Percentiles rank a stretch among this genome's conserved stretches.
Conservation (phyloP, 2,329 filamentous ascomycete genomes). For the Fusarium sp. region DNA sequence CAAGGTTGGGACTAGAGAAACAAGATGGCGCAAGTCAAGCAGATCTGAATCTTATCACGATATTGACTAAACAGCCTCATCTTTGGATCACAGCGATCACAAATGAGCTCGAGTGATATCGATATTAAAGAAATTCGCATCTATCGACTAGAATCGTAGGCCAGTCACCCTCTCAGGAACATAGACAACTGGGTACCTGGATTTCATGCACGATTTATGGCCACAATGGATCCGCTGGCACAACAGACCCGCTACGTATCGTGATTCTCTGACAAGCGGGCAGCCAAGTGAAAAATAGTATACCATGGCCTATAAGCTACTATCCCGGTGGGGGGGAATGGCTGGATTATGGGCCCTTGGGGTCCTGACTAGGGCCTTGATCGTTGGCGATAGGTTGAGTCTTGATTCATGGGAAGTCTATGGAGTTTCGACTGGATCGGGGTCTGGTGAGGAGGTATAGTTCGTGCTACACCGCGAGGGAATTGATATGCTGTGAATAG, state of each 20-base stretch:
- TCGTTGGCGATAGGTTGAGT: conserved; percentile 23
- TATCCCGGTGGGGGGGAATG: conserved; percentile 29
- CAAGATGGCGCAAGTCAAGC: conserved; percentile 32
- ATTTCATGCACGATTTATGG: conserved; percentile 35
- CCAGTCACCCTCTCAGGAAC: conserved; percentile 18
- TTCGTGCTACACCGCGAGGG: background rate
- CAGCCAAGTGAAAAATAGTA: conserved; percentile 25
- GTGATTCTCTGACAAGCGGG: conserved; percentile 29
- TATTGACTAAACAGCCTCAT: conserved; percentile 13
- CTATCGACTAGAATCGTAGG: background rate
- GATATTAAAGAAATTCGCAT: background rate
- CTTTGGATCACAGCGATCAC: background rate
- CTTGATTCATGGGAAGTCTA: conserved; percentile 29
- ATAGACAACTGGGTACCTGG: conserved; percentile 36
- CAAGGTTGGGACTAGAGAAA: conserved; percentile 30
- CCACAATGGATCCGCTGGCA: conserved; percentile 40
- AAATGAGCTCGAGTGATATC: background rate
- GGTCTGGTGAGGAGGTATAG: background rate
- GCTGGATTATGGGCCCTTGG: conserved; percentile 31
- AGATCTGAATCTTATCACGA: conserved; percentile 23
- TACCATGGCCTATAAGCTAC: conserved; percentile 7
- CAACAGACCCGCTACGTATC: conserved; percentile 37
- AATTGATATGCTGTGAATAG: background rate
- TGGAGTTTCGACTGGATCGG: conserved; percentile 25
- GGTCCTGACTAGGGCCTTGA: conserved; percentile 20